Evolutionary conservation across 441 rosid genomes (phyloP).

Genomic region (Pelargonium citronellum): DNA sequence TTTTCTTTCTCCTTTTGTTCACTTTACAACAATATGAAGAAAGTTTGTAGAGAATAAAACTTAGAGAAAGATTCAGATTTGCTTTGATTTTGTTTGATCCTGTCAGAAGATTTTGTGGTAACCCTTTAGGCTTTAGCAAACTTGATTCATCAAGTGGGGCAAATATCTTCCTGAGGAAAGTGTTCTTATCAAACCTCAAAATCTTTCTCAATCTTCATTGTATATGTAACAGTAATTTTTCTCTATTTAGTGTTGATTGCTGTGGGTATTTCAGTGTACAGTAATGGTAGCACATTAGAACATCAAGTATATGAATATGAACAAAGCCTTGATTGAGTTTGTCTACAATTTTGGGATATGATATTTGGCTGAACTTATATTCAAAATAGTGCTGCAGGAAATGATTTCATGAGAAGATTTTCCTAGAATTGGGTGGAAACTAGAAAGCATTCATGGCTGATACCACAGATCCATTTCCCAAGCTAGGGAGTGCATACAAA

Average conservation of each 20-base stretch:
- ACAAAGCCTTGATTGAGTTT: background rate
- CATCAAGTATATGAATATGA: background rate
- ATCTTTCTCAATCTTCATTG: no score
- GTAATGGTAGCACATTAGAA: background rate
- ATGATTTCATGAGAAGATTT: background rate
- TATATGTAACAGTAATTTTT: no score
- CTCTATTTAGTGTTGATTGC: background rate
- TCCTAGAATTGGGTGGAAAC: background rate
- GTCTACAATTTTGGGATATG: background rate
- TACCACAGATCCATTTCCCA: constrained; percentile 25
- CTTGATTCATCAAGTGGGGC: no score
- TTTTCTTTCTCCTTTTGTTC: no score
- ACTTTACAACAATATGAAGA: no score
- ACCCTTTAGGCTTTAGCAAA: no score
- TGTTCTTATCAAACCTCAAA: no score
- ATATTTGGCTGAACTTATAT: background rate
- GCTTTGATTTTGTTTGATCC: no score
- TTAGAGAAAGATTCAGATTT: no score
- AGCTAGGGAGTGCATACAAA: constrained; percentile 25
- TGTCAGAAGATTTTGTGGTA: no score
- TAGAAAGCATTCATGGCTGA: constrained; percentile 16
- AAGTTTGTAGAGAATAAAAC: no score
- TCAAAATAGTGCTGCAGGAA: constrained; percentile 3
- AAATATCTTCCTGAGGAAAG: no score
- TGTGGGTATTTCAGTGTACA: background rate